phyloP scores from a whole-genome alignment of 441 rosid species.

The Corymbia citriodora region DNA sequence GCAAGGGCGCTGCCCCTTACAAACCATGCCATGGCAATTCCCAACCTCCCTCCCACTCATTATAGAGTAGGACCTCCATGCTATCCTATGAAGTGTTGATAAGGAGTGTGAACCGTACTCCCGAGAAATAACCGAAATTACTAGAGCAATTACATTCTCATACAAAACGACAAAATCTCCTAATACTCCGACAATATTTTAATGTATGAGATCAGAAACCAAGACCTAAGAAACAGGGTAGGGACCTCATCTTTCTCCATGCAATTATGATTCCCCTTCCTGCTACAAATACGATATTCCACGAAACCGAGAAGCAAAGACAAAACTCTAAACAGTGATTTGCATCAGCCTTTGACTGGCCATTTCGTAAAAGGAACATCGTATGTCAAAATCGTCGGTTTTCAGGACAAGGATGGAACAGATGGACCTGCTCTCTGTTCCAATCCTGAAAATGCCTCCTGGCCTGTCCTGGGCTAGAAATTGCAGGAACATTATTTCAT shows the following conservation, averaged over 20 bases:
- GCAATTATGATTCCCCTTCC: background rate
- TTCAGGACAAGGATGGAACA: background rate
- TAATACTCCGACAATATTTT: background rate
- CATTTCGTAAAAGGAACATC: background rate
- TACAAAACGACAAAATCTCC: background rate
- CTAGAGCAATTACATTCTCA: background rate
- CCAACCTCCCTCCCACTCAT: no score
- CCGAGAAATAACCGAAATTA: background rate
- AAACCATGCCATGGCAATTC: no score
- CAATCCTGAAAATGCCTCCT: background rate
- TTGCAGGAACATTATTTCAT: background rate
- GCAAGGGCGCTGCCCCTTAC: no score
- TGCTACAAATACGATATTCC: background rate
- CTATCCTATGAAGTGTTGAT: no score
- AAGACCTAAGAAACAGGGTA: background rate
- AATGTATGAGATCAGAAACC: background rate
- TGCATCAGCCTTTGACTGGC: background rate
- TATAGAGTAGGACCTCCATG: no score
- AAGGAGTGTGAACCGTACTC: background rate
- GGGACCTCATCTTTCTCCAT: background rate
- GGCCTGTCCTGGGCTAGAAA: background rate
- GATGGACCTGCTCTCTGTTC: background rate
- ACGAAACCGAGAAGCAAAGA: background rate
- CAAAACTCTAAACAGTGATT: background rate
- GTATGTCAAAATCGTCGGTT: background rate